Evolutionary conservation across 257 asterid genomes (phyloP), one percentile per base, ranked within the genome.

Genomic region (Solanum ahanhuiri): DNA sequence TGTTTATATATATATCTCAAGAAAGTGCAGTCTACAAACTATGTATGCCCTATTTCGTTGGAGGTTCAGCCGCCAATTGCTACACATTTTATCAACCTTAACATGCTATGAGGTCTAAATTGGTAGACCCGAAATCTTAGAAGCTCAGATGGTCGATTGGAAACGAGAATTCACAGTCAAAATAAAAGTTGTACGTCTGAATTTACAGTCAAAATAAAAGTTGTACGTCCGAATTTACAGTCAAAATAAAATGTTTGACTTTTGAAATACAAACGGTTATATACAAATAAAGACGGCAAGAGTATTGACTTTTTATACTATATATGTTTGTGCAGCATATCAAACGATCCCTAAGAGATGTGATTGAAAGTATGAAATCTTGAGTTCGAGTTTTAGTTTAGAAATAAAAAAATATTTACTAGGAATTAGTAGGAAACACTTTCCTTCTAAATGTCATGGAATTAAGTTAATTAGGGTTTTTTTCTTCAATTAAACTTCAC

Each of bases 111-210:
- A 9, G 70, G 15, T 63, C 31, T 2, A 3, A 63, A 57, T 57
- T 18, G 9, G 12, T 20, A 1, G 3, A 8, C 0, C 2, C 25
- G 0, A 58, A 22, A 22, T 22, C 6, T 8, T 7, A 3, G 2
- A 8, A 58, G 2, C 12, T 7, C 12, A 58, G 0, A 1, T 22
- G 12, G 0, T 20, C 0, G 2, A 20, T 58, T 1, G 0, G 0
- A 1, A 8, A 8, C 2, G 0, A 22, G 1, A 58, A 58, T 58
- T 58, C 0, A 58, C 1, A 0, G 12, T 22, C 1, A 58, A 31
- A 31, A 31, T 30, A 30, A 30, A 30, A 30, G 31, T 30, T 30
- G 31, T 30, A 30, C 31, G 31, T 30, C 31, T 30, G 31, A 30
- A 30, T 30, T 30, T 30, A 30, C 31, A 30, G 31, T 30, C 31